Conservation (phyloP, 2,329 filamentous ascomycete species). For the Fusarium verticillioides region DNA sequence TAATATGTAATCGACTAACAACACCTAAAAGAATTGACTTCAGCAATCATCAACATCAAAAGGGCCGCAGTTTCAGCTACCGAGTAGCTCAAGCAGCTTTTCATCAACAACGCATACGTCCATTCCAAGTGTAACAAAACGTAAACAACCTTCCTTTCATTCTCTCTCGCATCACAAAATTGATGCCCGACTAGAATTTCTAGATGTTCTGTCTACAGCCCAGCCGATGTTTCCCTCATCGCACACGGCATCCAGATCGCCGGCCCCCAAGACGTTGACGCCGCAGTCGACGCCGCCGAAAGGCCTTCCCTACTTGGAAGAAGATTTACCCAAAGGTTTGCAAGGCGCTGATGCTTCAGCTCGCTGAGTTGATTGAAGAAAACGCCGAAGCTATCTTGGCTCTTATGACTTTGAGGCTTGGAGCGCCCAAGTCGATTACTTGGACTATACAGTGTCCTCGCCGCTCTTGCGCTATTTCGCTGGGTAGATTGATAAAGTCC, state of each 20-base stretch:
- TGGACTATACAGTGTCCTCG: accelerated
- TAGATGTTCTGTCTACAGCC: neutral
- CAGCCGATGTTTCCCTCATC: neutral
- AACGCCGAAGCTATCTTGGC: neutral
- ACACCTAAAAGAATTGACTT: no score
- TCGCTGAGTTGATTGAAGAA: accelerated
- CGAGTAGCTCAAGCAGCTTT: neutral
- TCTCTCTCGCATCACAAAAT: no score
- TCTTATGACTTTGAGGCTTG: neutral
- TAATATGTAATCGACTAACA: no score
- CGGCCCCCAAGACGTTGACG: neutral
- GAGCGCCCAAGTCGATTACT: accelerated
- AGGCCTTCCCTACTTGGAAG: neutral
- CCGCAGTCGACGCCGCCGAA: accelerated
- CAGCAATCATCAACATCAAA: neutral
- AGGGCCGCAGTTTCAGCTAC: neutral
- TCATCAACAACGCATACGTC: neutral
- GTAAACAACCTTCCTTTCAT: no score
- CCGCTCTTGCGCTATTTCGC: neutral
- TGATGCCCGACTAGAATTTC: no score
- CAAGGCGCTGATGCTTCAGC: accelerated
- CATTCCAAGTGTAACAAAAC: neutral
- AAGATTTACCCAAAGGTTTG: accelerated
- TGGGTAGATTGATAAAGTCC: accelerated
- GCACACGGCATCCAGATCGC: neutral